These are phyloP conservation scores for Rhododendron ovatum DNA, from an alignment of 148 eudicot species.

Conservation along the genomic window DNA sequence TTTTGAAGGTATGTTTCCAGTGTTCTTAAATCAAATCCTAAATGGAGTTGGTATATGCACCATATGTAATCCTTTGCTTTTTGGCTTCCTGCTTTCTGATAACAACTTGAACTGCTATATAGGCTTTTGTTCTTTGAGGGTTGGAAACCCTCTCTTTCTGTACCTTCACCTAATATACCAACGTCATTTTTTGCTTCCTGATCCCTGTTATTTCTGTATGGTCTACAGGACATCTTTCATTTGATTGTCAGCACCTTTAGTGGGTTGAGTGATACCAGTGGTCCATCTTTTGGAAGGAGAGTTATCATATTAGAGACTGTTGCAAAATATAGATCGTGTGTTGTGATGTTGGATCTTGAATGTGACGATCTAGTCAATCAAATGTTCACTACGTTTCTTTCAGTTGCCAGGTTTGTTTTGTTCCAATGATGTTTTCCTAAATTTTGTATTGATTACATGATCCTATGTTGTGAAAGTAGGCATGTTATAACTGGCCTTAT, in stretches of 20 bases:
- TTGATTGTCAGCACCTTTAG: conserved; percentile 79
- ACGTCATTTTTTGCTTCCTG: conserved; percentile 11
- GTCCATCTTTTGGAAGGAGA: conserved; percentile 86
- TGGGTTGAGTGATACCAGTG: conserved; percentile 68
- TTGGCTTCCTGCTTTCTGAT: conserved; percentile 8
- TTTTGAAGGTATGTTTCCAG: conserved; percentile 56
- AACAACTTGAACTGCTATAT: neutral
- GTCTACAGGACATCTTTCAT: conserved; percentile 70
- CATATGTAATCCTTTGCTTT: neutral
- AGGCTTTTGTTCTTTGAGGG: neutral
- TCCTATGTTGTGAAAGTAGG: neutral
- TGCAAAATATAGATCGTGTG: conserved; percentile 94
- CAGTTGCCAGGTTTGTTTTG: conserved; percentile 69
- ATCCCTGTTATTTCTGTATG: neutral
- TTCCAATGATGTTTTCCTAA: neutral
- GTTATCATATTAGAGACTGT: conserved; percentile 84
- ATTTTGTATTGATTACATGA: neutral
- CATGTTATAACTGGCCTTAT: neutral
- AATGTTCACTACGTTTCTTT: conserved; percentile 78
- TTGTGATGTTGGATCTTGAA: conserved; percentile 98
- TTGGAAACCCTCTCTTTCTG: neutral
- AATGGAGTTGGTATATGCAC: neutral
- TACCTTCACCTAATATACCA: neutral
- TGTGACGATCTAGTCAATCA: conserved; percentile 86
- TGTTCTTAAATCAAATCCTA: neutral